phyloP scores from a whole-genome alignment of 2,329 filamentous ascomycete genomes.

The Podosphaera leucotricha region DNA sequence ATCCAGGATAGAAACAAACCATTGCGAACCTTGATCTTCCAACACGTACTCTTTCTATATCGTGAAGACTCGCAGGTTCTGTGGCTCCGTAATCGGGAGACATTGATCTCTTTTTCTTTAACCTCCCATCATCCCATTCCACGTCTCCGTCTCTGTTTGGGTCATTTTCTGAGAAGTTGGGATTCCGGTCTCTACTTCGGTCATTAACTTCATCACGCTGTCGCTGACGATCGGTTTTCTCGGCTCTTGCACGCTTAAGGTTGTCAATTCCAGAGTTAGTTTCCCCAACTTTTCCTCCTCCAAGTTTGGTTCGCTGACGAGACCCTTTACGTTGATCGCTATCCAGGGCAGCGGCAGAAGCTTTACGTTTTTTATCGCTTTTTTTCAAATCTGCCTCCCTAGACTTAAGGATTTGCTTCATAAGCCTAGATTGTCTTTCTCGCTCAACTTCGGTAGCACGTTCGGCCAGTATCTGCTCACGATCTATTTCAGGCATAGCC shows the following conservation, averaged over 20 bases:
- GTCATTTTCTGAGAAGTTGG: conserved; percentile 33
- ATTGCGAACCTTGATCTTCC: conserved; percentile 70
- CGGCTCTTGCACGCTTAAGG: conserved; percentile 34
- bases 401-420: conserved; percentile 52
- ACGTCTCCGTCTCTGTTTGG: conserved; percentile 55
- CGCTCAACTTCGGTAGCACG: conserved; percentile 64
- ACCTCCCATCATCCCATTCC: conserved; percentile 42
- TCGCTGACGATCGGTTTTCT: conserved; percentile 39
- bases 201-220: conserved; percentile 37
- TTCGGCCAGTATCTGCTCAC: conserved; percentile 74
- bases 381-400: conserved; percentile 37
- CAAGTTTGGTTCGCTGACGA: conserved; percentile 43
- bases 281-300: conserved; percentile 42
- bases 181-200: conserved; percentile 25
- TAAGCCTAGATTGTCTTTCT: conserved; percentile 57
- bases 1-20: conserved; percentile 81
- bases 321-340: conserved; percentile 53
- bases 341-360: conserved; percentile 53
- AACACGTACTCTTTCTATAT: conserved; percentile 65
- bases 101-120: conserved; percentile 23
- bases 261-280: conserved; percentile 50
- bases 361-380: conserved; percentile 47
- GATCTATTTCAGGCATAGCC: conserved; percentile 69
- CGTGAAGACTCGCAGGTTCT: conserved; percentile 49
- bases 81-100: conserved; percentile 23